Conservation (phyloP, 2,329 filamentous ascomycete genomes). For the Parasarocladium wereldwijsianum region DNA sequence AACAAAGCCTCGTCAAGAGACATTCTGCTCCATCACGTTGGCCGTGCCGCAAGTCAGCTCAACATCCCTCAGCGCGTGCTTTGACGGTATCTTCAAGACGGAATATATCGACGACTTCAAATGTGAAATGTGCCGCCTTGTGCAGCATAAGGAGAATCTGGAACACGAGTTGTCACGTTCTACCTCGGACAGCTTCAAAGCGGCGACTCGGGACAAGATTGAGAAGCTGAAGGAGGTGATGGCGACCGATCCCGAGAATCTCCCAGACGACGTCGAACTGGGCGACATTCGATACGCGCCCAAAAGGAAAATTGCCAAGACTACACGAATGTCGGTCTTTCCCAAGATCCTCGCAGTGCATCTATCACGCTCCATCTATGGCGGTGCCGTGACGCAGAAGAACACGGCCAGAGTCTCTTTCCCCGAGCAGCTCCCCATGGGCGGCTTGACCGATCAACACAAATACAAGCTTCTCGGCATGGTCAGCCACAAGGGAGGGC, state of each 20-base stretch:
- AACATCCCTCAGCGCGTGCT: constrained; percentile 72
- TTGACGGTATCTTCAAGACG: constrained; percentile 86
- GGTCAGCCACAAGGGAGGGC: constrained; percentile 88
- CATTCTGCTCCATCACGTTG: constrained; percentile 83
- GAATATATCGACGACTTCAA: constrained; percentile 96
- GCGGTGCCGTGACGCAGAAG: constrained; percentile 67
- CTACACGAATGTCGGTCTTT: constrained; percentile 75
- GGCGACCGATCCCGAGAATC: constrained; percentile 65
- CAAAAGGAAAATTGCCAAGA: constrained; percentile 70
- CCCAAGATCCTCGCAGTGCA: constrained; percentile 87
- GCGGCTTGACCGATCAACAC: constrained; percentile 61
- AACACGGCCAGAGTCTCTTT: constrained; percentile 92
- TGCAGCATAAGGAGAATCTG: constrained; percentile 57
- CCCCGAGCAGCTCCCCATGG: constrained; percentile 71
- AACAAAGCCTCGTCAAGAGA: constrained; percentile 68
- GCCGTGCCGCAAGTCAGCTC: constrained; percentile 75
- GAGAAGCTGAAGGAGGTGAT: constrained; percentile 54
- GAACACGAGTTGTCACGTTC: constrained; percentile 42
- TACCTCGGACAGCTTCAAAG: constrained; percentile 34
- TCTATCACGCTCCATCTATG: constrained; percentile 85
- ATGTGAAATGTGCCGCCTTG: constrained; percentile 82
- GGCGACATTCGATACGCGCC: constrained; percentile 64
- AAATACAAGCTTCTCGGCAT: constrained; percentile 76
- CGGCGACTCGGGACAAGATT: constrained; percentile 41
- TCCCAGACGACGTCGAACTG: constrained; percentile 56